These are phyloP conservation scores for Ganoderma lucidum DNA, from an alignment of 1,284 basidiomycete species.

Conservation along the genomic window DNA sequence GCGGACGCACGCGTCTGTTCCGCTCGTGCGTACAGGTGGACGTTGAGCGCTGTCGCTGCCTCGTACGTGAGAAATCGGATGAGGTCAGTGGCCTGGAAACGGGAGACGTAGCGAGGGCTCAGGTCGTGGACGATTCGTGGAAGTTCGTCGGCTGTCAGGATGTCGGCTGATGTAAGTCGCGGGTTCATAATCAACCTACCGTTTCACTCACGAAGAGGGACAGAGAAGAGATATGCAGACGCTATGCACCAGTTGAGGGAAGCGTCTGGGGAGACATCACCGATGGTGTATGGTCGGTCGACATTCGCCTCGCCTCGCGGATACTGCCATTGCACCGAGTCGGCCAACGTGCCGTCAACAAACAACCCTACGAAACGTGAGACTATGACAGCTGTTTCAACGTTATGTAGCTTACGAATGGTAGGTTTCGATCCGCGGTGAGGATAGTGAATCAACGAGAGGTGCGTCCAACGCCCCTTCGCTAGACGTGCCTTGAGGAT, in stretches of 20 bases:
- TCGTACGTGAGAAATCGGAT: slow-evolving; percentile 81
- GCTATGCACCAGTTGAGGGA: slow-evolving; percentile 74
- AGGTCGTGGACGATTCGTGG: slow-evolving; percentile 78
- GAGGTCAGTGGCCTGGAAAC: slow-evolving; percentile 70
- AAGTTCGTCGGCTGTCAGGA: slow-evolving; percentile 62
- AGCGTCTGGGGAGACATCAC: slow-evolving; percentile 52
- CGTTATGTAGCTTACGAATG: slow-evolving; percentile 59
- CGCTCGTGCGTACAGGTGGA: slow-evolving; percentile 58
- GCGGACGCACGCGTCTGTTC: slow-evolving; percentile 37
- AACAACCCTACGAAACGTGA: slow-evolving; percentile 62
- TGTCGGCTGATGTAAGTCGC: slow-evolving; percentile 4
- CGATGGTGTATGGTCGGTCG: slow-evolving; percentile 58
- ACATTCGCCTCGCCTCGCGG: slow-evolving; percentile 55
- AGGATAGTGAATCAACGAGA: slow-evolving; percentile 70
- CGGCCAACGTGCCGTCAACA: slow-evolving; percentile 71
- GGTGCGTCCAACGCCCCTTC: slow-evolving; percentile 72
- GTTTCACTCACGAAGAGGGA: slow-evolving; percentile 60
- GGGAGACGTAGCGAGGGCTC: slow-evolving; percentile 75
- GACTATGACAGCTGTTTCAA: neutral
- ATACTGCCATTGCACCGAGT: slow-evolving; percentile 67
- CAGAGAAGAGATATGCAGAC: slow-evolving; percentile 67
- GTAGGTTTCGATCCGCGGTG: slow-evolving; percentile 61
- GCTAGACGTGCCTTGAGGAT: slow-evolving; percentile 56
- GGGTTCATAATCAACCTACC: slow-evolving; percentile 9
- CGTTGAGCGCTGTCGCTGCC: slow-evolving; percentile 78